Base-by-base conservation (phyloP, 2,329 filamentous ascomycete species). In the Akanthomyces lecanii region DNA sequence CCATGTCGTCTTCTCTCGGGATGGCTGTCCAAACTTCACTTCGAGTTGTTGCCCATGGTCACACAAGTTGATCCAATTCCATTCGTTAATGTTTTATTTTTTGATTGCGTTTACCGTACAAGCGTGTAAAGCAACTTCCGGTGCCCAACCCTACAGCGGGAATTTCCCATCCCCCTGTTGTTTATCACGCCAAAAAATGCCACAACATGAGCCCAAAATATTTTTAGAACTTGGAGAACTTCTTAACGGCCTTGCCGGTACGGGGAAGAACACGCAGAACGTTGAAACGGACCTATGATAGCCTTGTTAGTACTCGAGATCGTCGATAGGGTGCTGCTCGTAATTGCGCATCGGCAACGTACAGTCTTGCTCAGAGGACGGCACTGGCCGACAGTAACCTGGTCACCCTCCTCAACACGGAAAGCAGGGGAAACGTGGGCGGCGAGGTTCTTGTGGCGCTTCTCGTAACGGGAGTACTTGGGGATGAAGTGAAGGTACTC, bases 391-490 rank as follows among this genome's bases (percentile, higher is more conserved):
- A 99, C 94, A 75, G 94, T 97, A 76, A 99, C 96, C 85, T 94
- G 90, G 84, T 99, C 95, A 88, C 95, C 96, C 80, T 98, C 94
- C 86, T 96, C 91, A 75, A 98, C 93, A 97, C 95, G 95, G 92
- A 99, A 99, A 81, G 94, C 94, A 75, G 95, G 95, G 70, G 93
- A 97, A 76, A 98, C 94, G 88, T 99, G 95, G 72, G 94, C 95
- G 77, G 95, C 92, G 71, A 99, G 87, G 89, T 99, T 99, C 90
- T 97, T 97, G 91, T 99, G 95, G 81, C 95, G 89, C 90, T 97
- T 98, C 92, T 99, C 96, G 83, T 99, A 99, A 89, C 95, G 91
- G 80, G 91, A 87, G 89, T 99, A 99, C 87, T 99, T 99, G 82
- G 93, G 93, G 79, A 99, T 90, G 85, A 91, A 99, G 87, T 99